phyloP scores from a whole-genome alignment of 2,329 filamentous ascomycete genomes.

The Microthyrium microscopicum region DNA sequence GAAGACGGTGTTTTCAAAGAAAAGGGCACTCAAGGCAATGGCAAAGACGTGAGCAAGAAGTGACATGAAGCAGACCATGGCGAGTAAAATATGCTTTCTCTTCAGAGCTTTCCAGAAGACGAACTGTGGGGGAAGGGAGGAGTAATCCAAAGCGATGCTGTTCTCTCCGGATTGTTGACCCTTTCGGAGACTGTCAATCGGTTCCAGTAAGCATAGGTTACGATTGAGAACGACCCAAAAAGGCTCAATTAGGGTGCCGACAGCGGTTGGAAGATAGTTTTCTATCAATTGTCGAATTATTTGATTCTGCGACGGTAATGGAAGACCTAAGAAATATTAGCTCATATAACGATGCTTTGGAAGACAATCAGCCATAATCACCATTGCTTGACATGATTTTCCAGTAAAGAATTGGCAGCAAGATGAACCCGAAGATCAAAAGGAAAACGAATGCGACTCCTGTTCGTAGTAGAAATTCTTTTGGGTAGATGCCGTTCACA shows the following conservation, averaged over 20 bases:
- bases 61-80: conserved; percentile 29
- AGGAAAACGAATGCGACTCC: conserved; percentile 11
- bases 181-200: conserved; percentile 32
- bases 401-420: conserved; percentile 11
- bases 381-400: conserved; percentile 5
- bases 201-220: conserved; percentile 35
- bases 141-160: conserved; percentile 32
- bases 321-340: conserved; percentile 19
- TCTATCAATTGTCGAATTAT: conserved; percentile 25
- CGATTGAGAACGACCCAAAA: conserved; percentile 40
- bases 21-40: conserved; percentile 34
- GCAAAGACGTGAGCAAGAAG: conserved; percentile 37
- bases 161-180: conserved; percentile 19
- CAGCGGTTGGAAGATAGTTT: conserved; percentile 36
- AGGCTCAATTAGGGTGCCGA: conserved; percentile 41
- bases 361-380: conserved; percentile 4
- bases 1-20: conserved; percentile 22
- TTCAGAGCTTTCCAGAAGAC: conserved; percentile 28
- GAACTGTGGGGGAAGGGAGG: conserved; percentile 38
- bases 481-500: conserved; percentile 13
- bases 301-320: conserved; percentile 18
- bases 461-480: conserved; percentile 12
- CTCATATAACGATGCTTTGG: conserved; percentile 9
- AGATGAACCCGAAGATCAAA: conserved; percentile 5
- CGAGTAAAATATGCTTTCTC: conserved; percentile 30